These are phyloP conservation scores for Colletotrichum sp. DNA, from an alignment of 2,329 filamentous ascomycete species.

Conservation along the genomic window DNA sequence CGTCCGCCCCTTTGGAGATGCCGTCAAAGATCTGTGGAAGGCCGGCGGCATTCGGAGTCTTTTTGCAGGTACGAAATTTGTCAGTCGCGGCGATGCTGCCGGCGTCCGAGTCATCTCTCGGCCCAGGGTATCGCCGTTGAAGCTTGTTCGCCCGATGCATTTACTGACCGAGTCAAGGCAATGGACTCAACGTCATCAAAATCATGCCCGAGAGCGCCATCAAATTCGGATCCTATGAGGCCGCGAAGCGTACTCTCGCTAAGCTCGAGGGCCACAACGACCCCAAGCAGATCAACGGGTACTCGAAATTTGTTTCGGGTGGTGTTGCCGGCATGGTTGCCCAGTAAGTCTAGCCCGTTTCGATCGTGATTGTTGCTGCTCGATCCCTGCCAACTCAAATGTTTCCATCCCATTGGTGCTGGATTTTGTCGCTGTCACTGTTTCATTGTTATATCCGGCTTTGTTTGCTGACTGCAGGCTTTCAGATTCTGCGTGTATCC, in stretches of 20 bases:
- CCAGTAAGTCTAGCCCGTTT: slow-evolving; percentile 62
- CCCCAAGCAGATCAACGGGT: slow-evolving; percentile 76
- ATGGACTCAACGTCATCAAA: slow-evolving; percentile 94
- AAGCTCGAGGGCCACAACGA: slow-evolving; percentile 88
- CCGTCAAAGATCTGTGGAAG: slow-evolving; percentile 79
- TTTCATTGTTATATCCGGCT: not conserved
- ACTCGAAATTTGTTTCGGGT: slow-evolving; percentile 89
- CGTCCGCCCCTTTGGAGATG: slow-evolving; percentile 72
- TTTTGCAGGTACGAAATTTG: slow-evolving; percentile 76
- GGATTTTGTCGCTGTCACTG: not conserved
- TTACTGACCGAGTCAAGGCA: slow-evolving; percentile 57
- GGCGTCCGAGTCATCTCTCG: not conserved
- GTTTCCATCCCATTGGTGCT: not conserved
- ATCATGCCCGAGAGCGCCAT: slow-evolving; percentile 99
- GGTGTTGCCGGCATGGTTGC: slow-evolving; percentile 93
- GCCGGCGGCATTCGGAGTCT: slow-evolving; percentile 87
- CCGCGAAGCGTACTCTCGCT: slow-evolving; percentile 86
- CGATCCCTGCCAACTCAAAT: not conserved
- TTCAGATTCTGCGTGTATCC: slow-evolving; percentile 88
- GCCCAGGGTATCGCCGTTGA: not conserved
- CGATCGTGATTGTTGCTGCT: not conserved
- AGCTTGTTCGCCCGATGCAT: not conserved
- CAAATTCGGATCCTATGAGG: slow-evolving; percentile 97
- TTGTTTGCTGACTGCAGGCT: slow-evolving; percentile 24
- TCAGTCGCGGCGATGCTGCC: not conserved